Base-by-base conservation (phyloP, 371 early-diverging fungal species). In the Rhizopus microsporus region DNA sequence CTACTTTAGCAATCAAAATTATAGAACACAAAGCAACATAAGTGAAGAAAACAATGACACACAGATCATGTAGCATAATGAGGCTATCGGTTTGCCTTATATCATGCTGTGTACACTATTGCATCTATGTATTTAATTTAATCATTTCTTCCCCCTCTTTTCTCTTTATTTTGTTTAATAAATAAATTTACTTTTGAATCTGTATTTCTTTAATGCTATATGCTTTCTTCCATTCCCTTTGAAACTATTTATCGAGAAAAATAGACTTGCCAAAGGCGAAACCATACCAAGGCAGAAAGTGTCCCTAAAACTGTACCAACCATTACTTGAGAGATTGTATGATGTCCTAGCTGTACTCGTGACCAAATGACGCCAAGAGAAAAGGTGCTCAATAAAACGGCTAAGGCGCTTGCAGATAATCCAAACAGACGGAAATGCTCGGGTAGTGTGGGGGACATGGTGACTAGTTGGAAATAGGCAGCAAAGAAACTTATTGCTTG, bases 401-500 rank as follows among this genome's bases (percentile, higher is more conserved):
- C 23, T 16, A 17, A 13, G 10, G 12, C 10, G 42, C 30, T 29
- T 29, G 54, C 29, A 9, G 46, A 12, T 46, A 46, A 4, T 2
- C 46, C 46, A 46, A 46, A 12, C 7, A 46, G 5, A 4, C 30
- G 8, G 9, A n/a, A 9, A 12, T 37, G 7, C 7, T 10, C 13
- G 13, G 38, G 38, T 37, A 15, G 29, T 23, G 7, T 7, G 29
- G 15, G 7, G 34, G 5, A 16, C 29, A 55, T 8, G 55, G 63
- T 16, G 54, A 68, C 74, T 3, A 54, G 72, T 0, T 67, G 63
- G 3, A 75, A 56, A 52, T 85, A 89, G 9, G 68, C 65, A 1
- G 85, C 80, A 61, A 88, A 90, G 57, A 81, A 91, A 4, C 82
- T 80, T n/a, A 88, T 85, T 37, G 86, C 83, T 55, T 88, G 88